These are phyloP conservation scores for Diphasiastrum complanatum DNA, from an alignment of 83 land plant genomes.

Conservation along the genomic window DNA sequence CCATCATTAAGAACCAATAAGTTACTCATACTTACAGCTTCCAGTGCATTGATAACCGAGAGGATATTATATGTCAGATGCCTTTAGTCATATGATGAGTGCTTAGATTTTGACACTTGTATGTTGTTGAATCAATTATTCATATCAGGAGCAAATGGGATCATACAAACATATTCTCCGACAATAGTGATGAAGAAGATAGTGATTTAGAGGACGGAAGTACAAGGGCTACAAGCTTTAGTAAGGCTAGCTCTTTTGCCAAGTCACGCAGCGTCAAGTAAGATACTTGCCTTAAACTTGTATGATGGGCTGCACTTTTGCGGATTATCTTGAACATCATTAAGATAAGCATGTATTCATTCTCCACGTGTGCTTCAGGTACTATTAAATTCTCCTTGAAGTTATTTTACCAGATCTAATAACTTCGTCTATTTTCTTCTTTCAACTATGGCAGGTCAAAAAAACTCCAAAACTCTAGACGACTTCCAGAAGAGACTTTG, in stretches of 20 bases:
- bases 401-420: background rate
- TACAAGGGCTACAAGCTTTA: conserved; percentile 28
- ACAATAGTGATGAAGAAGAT: conserved; percentile 51
- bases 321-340: no score
- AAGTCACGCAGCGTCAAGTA: conserved; percentile 19
- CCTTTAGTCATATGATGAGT: background rate
- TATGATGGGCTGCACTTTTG: conserved; percentile 23
- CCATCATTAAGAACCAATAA: no score
- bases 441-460: conserved; percentile 39
- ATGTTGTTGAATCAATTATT: conserved; percentile 22
- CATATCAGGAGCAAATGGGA: conserved; percentile 64
- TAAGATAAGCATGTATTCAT: background rate
- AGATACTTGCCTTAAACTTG: conserved; percentile 9
- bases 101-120: conserved; percentile 9
- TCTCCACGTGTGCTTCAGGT: background rate
- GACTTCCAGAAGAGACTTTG: conserved; percentile 66
- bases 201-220: conserved; percentile 38
- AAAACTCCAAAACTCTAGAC: conserved; percentile 32
- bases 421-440: background rate
- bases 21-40: no score
- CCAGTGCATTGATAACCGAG: no score
- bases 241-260: conserved; percentile 1
- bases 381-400: background rate
- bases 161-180: conserved; percentile 85
- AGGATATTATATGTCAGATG: background rate